phyloP scores from a whole-genome alignment of 768 basidiomycete species.

The Calocera cornea region DNA sequence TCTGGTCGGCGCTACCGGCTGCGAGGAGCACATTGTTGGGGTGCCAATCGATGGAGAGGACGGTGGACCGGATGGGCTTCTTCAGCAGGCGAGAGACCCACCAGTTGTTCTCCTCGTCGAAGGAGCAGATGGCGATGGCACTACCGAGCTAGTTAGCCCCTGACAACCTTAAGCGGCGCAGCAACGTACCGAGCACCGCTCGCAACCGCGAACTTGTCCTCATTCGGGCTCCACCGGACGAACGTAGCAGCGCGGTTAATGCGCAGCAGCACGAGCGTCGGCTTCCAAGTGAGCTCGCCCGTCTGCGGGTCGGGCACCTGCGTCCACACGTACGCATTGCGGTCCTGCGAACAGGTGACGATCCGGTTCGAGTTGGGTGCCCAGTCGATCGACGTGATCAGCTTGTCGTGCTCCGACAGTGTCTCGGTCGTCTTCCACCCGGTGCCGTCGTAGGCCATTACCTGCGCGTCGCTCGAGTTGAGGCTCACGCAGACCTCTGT shows the following conservation, averaged over 20 bases:
- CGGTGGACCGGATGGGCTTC: slow-evolving; percentile 93
- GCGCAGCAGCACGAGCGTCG: slow-evolving; percentile 85
- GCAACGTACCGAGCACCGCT: slow-evolving; percentile 70
- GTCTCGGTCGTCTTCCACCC: slow-evolving; percentile 64
- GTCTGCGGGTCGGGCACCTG: slow-evolving; percentile 59
- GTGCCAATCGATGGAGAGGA: slow-evolving; percentile 92
- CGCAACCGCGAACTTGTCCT: slow-evolving; percentile 97
- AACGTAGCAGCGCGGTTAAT: slow-evolving; percentile 93
- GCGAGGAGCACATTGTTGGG: slow-evolving; percentile 97
- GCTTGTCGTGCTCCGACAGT: slow-evolving; percentile 93
- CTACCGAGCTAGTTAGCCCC: slow-evolving; percentile 27
- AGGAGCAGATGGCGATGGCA: slow-evolving; percentile 90
- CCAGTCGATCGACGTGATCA: slow-evolving; percentile 97
- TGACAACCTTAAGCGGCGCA: neutral
- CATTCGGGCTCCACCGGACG: slow-evolving; percentile 92
- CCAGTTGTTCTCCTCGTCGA: slow-evolving; percentile 97
- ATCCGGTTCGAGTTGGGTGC: slow-evolving; percentile 92
- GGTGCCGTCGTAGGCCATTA: slow-evolving; percentile 51
- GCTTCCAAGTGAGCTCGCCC: slow-evolving; percentile 73
- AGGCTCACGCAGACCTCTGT: slow-evolving; percentile 83
- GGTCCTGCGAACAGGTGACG: slow-evolving; percentile 96
- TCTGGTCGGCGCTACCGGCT: slow-evolving; percentile 94
- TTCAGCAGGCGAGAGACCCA: slow-evolving; percentile 96
- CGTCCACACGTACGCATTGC: slow-evolving; percentile 98
- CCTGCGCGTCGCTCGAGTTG: slow-evolving; percentile 78